Conservation (phyloP, 2,329 filamentous ascomycete genomes). For the Aspergillus sojae region DNA sequence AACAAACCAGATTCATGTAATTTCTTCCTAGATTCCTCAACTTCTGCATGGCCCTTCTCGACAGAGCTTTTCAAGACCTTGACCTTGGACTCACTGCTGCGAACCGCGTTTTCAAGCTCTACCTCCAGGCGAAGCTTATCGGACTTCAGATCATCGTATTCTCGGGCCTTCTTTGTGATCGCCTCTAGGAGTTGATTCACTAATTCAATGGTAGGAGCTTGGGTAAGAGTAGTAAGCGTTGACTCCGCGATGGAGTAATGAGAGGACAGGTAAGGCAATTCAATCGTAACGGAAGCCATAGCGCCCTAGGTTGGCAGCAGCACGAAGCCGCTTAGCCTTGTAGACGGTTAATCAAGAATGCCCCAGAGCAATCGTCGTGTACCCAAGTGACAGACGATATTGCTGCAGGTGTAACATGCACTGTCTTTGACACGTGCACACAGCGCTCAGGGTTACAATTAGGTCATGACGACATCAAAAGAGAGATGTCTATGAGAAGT, state of each 20-base stretch:
- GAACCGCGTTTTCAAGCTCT: slow-evolving; percentile 87
- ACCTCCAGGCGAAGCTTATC: slow-evolving; percentile 90
- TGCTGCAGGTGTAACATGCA: neutral
- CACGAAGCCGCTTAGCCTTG: slow-evolving; percentile 16
- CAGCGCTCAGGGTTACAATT: slow-evolving; percentile 17
- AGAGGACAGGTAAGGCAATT: slow-evolving; percentile 61
- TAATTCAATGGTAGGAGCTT: slow-evolving; percentile 72
- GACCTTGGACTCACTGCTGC: slow-evolving; percentile 78
- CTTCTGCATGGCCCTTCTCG: slow-evolving; percentile 81
- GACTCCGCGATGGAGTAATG: slow-evolving; percentile 61
- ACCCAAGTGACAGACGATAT: neutral
- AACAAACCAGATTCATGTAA: slow-evolving; percentile 76
- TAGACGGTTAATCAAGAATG: neutral
- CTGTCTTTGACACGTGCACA: slow-evolving; percentile 17
- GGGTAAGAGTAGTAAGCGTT: slow-evolving; percentile 58
- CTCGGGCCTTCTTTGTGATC: slow-evolving; percentile 76
- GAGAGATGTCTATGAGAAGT: slow-evolving; percentile 13
- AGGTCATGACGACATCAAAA: slow-evolving; percentile 21
- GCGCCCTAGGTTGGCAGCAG: slow-evolving; percentile 19
- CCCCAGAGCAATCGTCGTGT: neutral
- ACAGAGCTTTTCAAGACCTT: slow-evolving; percentile 79
- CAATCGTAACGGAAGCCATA: slow-evolving; percentile 61
- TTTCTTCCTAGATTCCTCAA: slow-evolving; percentile 78
- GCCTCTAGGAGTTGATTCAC: slow-evolving; percentile 74
- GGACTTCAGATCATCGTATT: slow-evolving; percentile 78